Conservation (phyloP, 73 alveolate genomes). For the Tetrahymena borealis region DNA sequence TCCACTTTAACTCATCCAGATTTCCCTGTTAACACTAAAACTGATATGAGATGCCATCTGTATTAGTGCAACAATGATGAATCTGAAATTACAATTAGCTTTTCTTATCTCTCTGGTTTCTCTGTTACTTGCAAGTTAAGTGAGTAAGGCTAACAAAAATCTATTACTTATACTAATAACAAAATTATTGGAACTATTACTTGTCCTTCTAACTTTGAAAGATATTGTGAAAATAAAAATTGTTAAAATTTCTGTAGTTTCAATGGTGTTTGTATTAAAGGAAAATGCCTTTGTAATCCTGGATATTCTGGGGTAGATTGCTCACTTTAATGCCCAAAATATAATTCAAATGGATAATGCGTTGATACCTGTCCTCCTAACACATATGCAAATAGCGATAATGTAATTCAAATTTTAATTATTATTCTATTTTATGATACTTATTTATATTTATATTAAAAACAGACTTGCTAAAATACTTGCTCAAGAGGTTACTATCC, state of each 20-base stretch:
- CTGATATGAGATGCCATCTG: too few species aligned
- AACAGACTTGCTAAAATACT: background rate
- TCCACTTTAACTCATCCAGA: too few species aligned
- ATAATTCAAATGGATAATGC: background rate
- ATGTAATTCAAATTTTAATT: background rate
- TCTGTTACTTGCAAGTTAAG: too few species aligned
- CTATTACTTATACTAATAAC: too few species aligned
- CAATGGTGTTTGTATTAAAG: background rate
- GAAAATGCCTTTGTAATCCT: background rate
- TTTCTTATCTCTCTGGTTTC: too few species aligned
- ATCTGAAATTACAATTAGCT: too few species aligned
- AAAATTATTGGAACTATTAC: too few species aligned
- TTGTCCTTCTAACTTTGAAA: background rate
- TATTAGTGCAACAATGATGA: too few species aligned
- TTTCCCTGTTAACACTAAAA: too few species aligned
- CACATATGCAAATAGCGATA: background rate
- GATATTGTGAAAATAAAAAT: background rate
- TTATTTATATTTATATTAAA: background rate
- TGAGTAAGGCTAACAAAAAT: too few species aligned
- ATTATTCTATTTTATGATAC: background rate
- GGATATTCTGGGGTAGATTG: background rate
- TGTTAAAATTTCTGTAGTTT: background rate
- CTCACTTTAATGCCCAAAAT: background rate
- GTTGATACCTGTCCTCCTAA: background rate
- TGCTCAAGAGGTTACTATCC: background rate